Base-by-base conservation (phyloP, 257 asterid genomes). In the Marsdenia floribunda region DNA sequence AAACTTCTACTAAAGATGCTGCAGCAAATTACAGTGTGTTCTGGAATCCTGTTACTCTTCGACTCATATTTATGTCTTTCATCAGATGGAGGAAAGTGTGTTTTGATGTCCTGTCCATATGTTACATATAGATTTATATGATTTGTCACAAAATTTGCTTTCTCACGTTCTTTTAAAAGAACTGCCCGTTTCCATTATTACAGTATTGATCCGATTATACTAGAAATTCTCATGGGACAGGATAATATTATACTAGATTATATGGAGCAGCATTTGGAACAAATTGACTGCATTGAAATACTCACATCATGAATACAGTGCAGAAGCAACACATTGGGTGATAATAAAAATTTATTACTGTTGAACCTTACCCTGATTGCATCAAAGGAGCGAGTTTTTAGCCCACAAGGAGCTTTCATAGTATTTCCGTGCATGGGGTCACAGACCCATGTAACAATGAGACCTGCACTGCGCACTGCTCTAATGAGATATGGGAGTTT, bases 391-490 rank as follows among this genome's bases (percentile, higher is more conserved):
- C 96, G 96, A 18, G 96, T 90, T 78, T 90, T 90, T 76, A 90
- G 90, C 73, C 96, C 96, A 83, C 91, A 88, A n/a, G 90, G 90
- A 71, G 93, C 93, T 70, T 88, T 88, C 65, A 82, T 86, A 59
- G 93, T 88, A 82, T 88, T 90, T 65, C 96, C 96, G 47, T 90
- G 96, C 96, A 90, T 90, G 53, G 96, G 96, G 73, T 90, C 96
- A 73, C 93, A 82, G 77, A 90, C 93, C 96, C 96, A 90, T 70
- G 93, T 90, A 75, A 90, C 96, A 70, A 88, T 83, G 76, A 86
- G 93, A 55, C 96, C 93, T 60, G 93, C 96, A 49, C 85, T 57
- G 5, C 96, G 96, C 66, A 90, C 89, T 54, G 90, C 89, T 84
- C 93, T 81, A 52, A 90, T 90, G 78, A 90, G 87, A 82, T 80